Base-by-base conservation (phyloP, 2,329 filamentous ascomycete genomes). In the Cytospora schulzeri region DNA sequence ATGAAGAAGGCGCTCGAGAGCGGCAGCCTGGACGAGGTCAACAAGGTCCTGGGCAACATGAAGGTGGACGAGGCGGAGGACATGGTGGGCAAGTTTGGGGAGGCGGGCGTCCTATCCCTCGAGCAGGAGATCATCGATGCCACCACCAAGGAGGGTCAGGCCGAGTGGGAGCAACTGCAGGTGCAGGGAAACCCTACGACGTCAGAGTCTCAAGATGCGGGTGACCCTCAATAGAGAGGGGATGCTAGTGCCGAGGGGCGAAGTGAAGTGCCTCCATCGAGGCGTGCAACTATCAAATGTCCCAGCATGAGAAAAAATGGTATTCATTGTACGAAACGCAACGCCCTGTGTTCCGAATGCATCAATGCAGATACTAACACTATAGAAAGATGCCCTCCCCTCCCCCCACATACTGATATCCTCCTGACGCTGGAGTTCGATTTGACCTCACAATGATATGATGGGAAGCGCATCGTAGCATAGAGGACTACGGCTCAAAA, bases 71-170 rank as follows among this genome's bases (percentile, higher is more conserved):
- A 94, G 71, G 92, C 92, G 0, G 92, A 96, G 77, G 89, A 91
- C 68, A 78, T 96, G 52, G 91, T 96, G 19, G 90, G 87, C 70
- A 85, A 91, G 74, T 77, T 96, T 60, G 85, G 91, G 22, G 84
- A 93, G 75, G 92, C 92, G 19, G 92, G 91, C 45, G 94, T 97
- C 81, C 78, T 99, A 69, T 97, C 91, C 75, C 76, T 99, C 58
- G 93, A 98, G 75, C 89, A 97, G 73, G 89, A 96, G 57, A 92
- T 99, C 59, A 96, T 99, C 70, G 95, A 99, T 78, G 92, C 93
- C 1, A 99, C 93, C 54, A 96, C 94, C 2, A 89, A 93, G 73
- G 89, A 95, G 74, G 93, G 93, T 3, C 85, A 89, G 80, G 86
- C 88, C 75, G 88, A 88, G 73, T 82, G 94, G 71, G 89, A 91